These are phyloP conservation scores for Silene latifolia DNA, from an alignment of 148 eudicot species.

Conservation along the genomic window DNA sequence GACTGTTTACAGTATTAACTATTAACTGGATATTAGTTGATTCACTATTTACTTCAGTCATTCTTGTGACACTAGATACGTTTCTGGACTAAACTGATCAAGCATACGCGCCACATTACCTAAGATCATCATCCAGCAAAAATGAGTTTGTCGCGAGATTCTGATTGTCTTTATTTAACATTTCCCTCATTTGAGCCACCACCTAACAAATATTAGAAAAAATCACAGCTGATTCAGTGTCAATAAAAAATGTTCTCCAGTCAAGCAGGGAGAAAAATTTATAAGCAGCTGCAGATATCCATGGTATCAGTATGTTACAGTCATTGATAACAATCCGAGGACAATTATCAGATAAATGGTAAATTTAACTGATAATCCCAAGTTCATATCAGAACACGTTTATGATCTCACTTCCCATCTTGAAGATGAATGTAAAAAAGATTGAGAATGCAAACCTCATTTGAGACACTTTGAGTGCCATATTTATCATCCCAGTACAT, in stretches of 20 bases:
- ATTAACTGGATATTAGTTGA: not conserved
- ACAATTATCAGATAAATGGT: not conserved
- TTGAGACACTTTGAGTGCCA: constrained; percentile 98
- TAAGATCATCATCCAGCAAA: constrained; percentile 92
- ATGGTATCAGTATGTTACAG: not conserved
- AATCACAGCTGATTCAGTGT: constrained; percentile 7
- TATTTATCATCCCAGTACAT: constrained; percentile 99
- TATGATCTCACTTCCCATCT: not conserved
- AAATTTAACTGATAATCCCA: not conserved
- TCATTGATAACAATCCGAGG: not conserved
- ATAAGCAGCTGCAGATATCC: not conserved
- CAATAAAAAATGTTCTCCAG: not conserved
- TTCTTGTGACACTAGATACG: not conserved
- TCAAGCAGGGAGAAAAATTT: not conserved
- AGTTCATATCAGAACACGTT: not conserved
- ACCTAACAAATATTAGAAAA: constrained; percentile 48
- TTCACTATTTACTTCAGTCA: no score
- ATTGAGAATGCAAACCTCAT: constrained; percentile 50
- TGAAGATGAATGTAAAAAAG: not conserved
- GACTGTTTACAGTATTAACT: not conserved
- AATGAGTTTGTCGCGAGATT: constrained; percentile 88
- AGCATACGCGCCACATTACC: constrained; percentile 35
- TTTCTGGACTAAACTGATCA: not conserved
- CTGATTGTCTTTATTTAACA: constrained; percentile 81
- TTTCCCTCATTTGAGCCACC: constrained; percentile 94